These are phyloP conservation scores for Aspergillus arachidicola DNA, from an alignment of 2,329 filamentous ascomycete species.

Conservation along the genomic window DNA sequence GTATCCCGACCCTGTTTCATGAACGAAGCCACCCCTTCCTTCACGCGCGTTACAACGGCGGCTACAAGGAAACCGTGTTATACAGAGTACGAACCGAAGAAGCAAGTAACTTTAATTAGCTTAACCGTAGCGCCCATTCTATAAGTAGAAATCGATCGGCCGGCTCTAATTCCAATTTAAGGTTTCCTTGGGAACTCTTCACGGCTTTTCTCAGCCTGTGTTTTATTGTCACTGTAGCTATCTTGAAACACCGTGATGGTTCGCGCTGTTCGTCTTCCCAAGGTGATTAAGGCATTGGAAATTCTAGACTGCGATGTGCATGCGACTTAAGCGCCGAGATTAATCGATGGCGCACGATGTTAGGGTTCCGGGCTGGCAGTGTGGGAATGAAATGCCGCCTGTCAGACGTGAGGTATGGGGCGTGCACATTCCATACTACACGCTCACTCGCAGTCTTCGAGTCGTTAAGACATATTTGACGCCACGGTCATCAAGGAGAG, in stretches of 20 bases:
- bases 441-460: background rate
- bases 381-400: background rate
- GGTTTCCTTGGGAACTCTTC: constrained; percentile 3
- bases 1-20: constrained; percentile 14
- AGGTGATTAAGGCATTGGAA: background rate
- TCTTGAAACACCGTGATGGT: constrained; percentile 11
- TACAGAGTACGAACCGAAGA: background rate
- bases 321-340: background rate
- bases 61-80: background rate
- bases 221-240: constrained; percentile 6
- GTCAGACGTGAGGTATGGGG: background rate
- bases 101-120: background rate
- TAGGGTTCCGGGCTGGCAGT: background rate
- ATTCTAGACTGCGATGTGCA: background rate
- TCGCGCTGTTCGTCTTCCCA: background rate
- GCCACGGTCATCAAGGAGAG: background rate
- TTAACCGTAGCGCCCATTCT: background rate
- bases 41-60: background rate
- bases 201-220: constrained; percentile 13
- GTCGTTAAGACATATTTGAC: constrained; percentile 5
- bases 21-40: constrained; percentile 9
- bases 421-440: constrained; percentile 8
- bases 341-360: background rate
- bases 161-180: constrained; percentile 6
- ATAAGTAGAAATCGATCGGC: background rate